Evolutionary conservation across 768 basidiomycete species (phyloP).

Genomic region (Termitomyces heimii): DNA sequence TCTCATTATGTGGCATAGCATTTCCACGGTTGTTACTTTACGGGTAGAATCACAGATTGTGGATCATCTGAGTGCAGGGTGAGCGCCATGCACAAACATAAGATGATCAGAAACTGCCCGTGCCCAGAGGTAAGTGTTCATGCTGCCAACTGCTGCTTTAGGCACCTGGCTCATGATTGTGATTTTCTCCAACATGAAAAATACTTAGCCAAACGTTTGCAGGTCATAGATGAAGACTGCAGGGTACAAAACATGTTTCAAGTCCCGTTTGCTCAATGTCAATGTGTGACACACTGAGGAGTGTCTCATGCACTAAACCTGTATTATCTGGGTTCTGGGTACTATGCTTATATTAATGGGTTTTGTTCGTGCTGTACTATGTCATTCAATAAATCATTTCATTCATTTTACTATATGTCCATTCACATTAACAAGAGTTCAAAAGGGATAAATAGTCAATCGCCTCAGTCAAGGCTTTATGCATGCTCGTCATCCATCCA

Average conservation of each 20-base stretch:
- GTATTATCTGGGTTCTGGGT: conserved; percentile 2
- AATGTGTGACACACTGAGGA: too few species aligned
- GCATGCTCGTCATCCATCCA: background rate
- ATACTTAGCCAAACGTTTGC: too few species aligned
- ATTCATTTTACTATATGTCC: too few species aligned
- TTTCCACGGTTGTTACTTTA: too few species aligned
- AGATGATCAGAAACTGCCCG: conserved; percentile 32
- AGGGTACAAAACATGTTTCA: too few species aligned
- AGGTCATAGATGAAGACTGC: too few species aligned
- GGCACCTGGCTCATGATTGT: too few species aligned
- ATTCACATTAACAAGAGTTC: background rate
- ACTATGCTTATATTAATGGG: conserved; percentile 9
- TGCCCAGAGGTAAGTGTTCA: conserved; percentile 30
- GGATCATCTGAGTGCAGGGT: conserved; percentile 30
- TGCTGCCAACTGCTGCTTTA: background rate
- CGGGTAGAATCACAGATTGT: conserved; percentile 38
- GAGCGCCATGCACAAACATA: conserved; percentile 36
- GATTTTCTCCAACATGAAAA: too few species aligned
- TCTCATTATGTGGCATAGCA: conserved; percentile 11
- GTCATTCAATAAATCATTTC: background rate
- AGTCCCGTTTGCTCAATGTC: conserved; percentile 33
- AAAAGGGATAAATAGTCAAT: background rate
- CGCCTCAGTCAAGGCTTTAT: background rate
- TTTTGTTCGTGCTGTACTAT: conserved; percentile 5
- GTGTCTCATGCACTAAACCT: background rate